Percentiles rank a stretch among this genome's conserved stretches.
These are phyloP conservation scores for Nephelium lappaceum DNA, from an alignment of 345 rosid genomes.

Conservation along the genomic window DNA sequence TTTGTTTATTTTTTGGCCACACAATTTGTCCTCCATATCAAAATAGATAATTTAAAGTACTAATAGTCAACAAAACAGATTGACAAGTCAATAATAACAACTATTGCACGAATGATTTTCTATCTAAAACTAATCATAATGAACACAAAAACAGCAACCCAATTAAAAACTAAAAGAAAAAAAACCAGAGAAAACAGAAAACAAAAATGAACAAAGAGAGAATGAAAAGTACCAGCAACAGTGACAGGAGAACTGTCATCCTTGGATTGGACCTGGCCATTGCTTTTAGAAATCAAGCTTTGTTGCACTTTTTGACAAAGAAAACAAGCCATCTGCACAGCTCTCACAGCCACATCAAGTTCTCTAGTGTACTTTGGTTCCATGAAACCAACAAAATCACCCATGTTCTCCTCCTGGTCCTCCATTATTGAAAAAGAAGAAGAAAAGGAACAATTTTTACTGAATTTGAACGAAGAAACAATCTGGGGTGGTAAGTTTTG, in stretches of 20 bases:
- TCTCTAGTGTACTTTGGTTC: constrained; percentile 37
- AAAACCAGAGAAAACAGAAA: neutral
- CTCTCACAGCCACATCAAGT: constrained; percentile 52
- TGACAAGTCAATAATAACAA: neutral
- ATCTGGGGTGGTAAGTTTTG: constrained; percentile 16
- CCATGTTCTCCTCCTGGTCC: constrained; percentile 10
- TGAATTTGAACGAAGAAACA: constrained; percentile 29
- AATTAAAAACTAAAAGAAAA: neutral
- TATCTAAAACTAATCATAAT: neutral
- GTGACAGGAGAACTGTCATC: constrained; percentile 58
- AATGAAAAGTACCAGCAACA: constrained; percentile 43
- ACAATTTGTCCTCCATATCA: neutral
- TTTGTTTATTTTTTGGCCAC: neutral
- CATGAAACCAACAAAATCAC: constrained; percentile 13
- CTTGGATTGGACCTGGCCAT: constrained; percentile 41
- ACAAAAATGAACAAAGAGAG: neutral
- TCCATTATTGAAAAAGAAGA: constrained; percentile 37
- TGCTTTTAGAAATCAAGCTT: constrained; percentile 36
- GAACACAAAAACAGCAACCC: constrained; percentile 7
- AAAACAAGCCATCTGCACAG: constrained; percentile 58
- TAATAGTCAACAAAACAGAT: neutral
- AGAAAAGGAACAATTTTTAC: constrained; percentile 13
- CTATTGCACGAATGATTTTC: neutral
- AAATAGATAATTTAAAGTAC: neutral
- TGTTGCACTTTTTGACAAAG: constrained; percentile 55